Conservation (phyloP, 1,139 yeast species). For the Saccharomyces hybrid region DNA sequence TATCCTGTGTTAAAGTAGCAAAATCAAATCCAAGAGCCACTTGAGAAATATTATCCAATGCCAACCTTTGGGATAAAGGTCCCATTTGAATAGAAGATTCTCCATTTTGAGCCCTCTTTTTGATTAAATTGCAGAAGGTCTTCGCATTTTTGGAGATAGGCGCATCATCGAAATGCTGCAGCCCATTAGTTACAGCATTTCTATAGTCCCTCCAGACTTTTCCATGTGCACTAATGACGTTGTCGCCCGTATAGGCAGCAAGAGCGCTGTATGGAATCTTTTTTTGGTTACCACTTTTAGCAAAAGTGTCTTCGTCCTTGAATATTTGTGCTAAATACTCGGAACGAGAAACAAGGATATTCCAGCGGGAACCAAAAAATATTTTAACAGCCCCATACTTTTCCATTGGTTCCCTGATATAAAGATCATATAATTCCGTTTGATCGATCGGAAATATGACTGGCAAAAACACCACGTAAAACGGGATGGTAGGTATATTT, state of each 20-base stretch:
- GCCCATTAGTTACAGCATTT: conserved; percentile 39
- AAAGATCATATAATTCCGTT: conserved; percentile 39
- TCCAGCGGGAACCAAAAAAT: conserved; percentile 59
- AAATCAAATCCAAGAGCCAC: conserved; percentile 46
- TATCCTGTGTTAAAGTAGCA: conserved; percentile 29
- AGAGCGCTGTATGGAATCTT: conserved; percentile 52
- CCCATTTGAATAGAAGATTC: conserved; percentile 29
- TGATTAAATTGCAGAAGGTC: conserved; percentile 25
- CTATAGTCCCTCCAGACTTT: conserved; percentile 47
- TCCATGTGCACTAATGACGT: conserved; percentile 56
- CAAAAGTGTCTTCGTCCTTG: conserved; percentile 43
- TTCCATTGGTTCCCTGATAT: conserved; percentile 38
- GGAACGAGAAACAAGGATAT: conserved; percentile 47
- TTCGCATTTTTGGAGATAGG: conserved; percentile 36
- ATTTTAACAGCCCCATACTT: conserved; percentile 53
- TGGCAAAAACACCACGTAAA: conserved; percentile 50
- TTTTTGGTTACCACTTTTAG: conserved; percentile 54
- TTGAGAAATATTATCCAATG: conserved; percentile 47
- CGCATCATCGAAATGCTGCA: conserved; percentile 43
- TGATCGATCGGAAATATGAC: conserved; percentile 43
- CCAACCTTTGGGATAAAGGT: conserved; percentile 41
- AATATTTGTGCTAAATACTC: conserved; percentile 42
- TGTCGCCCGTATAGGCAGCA: conserved; percentile 54
- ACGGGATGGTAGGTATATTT: conserved; percentile 54
- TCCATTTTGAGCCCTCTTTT: conserved; percentile 9